A percentile compares a stretch with the other conserved stretches of the same genome.
These are phyloP conservation scores for Elasticomyces elasticus DNA, from an alignment of 495 filamentous ascomycete species.

Conservation along the genomic window DNA sequence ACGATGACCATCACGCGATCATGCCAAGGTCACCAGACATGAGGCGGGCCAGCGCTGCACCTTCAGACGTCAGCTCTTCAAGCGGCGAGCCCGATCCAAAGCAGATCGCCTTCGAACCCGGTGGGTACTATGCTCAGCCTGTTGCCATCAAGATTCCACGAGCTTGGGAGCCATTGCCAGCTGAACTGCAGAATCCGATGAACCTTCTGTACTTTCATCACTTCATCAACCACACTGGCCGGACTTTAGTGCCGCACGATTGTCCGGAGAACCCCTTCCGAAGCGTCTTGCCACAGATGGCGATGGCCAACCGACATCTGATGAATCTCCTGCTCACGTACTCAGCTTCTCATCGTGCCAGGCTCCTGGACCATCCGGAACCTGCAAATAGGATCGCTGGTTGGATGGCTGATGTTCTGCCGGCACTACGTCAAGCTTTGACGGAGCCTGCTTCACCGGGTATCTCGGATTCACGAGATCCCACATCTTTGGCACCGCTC, in stretches of 20 bases:
- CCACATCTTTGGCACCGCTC: slow-evolving; percentile 50
- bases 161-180: slow-evolving; percentile 51
- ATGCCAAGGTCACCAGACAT: slow-evolving; percentile 28
- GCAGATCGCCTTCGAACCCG: slow-evolving; percentile 42
- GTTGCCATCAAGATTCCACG: slow-evolving; percentile 59
- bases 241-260: slow-evolving; percentile 66
- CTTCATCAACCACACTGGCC: slow-evolving; percentile 69
- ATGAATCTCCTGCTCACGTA: slow-evolving; percentile 73
- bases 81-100: slow-evolving; percentile 23
- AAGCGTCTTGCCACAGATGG: slow-evolving; percentile 61
- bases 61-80: slow-evolving; percentile 14
- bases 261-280: slow-evolving; percentile 65
- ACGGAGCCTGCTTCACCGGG: slow-evolving; percentile 39
- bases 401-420: slow-evolving; percentile 72
- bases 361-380: slow-evolving; percentile 62
- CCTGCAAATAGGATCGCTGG: slow-evolving; percentile 67
- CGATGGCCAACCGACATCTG: slow-evolving; percentile 55
- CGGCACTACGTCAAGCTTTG: slow-evolving; percentile 57
- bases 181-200: slow-evolving; percentile 57
- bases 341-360: slow-evolving; percentile 71
- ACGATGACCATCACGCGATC: slow-evolving; percentile 47
- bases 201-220: slow-evolving; percentile 70
- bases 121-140: slow-evolving; percentile 59
- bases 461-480: slow-evolving; percentile 10
- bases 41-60: slow-evolving; percentile 14